Evolutionary conservation across 2,329 filamentous ascomycete genomes (phyloP).

Genomic region (Aspergillus sp.): DNA sequence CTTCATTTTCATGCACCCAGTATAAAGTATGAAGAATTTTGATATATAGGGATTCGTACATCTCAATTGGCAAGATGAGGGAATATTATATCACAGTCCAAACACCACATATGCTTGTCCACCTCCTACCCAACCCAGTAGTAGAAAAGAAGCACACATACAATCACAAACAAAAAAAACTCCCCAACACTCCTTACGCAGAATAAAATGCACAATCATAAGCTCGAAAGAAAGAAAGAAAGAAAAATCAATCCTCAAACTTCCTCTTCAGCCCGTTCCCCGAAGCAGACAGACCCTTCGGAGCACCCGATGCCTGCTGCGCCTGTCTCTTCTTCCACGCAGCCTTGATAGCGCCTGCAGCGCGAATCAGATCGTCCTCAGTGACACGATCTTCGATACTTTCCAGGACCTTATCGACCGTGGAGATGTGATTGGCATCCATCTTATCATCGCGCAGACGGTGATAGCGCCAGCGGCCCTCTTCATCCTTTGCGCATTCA

Average conservation of each 20-base stretch:
- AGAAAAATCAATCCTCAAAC: conserved; percentile 25
- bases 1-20: too few relatives aligned
- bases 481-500: conserved; percentile 74
- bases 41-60: too few relatives aligned
- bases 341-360: conserved; percentile 63
- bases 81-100: neutral
- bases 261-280: conserved; percentile 35
- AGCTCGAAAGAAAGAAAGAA: neutral
- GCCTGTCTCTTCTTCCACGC: conserved; percentile 65
- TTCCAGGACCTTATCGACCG: conserved; percentile 76
- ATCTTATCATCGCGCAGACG: conserved; percentile 88
- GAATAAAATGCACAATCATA: neutral
- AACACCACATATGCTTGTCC: neutral
- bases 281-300: conserved; percentile 17
- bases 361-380: conserved; percentile 66
- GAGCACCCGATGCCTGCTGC: conserved; percentile 16
- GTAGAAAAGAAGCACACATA: neutral
- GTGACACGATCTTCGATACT: conserved; percentile 82
- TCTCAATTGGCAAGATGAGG: too few relatives aligned
- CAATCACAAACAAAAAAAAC: neutral
- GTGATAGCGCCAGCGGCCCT: conserved; percentile 73
- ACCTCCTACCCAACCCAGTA: neutral
- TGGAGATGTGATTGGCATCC: conserved; percentile 80
- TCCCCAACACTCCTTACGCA: neutral
- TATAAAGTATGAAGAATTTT: too few relatives aligned